Evolutionary conservation across 768 basidiomycete genomes (phyloP).

Genomic region (Termitomyces heimii): DNA sequence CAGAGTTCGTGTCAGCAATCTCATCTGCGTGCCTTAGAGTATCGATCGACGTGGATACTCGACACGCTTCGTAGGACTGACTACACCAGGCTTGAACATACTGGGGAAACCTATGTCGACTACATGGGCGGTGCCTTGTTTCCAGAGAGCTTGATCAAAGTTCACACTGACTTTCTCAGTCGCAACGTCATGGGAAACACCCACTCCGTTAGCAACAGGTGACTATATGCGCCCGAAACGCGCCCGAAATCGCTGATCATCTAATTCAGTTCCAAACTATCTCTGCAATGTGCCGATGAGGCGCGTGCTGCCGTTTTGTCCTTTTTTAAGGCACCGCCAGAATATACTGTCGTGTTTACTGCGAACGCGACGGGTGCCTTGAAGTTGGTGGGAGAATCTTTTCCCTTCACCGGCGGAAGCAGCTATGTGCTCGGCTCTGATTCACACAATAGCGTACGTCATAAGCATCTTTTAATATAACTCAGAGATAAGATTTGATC

Average conservation of each 20-base stretch:
- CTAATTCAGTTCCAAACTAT: conserved; percentile 57
- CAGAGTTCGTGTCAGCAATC: background rate
- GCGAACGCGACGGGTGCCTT: conserved; percentile 75
- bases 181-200: conserved; percentile 73
- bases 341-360: conserved; percentile 80
- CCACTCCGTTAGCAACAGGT: conserved; percentile 81
- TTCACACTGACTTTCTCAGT: conserved; percentile 65
- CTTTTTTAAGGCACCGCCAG: conserved; percentile 71
- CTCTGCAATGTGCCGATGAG: conserved; percentile 57
- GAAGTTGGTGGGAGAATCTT: conserved; percentile 79
- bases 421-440: conserved; percentile 66
- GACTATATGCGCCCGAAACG: conserved; percentile 27
- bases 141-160: conserved; percentile 69
- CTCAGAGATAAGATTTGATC: conserved; percentile 2
- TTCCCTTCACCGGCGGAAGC: conserved; percentile 57
- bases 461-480: background rate
- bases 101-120: conserved; percentile 75
- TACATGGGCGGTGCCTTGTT: conserved; percentile 84
- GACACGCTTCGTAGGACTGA: conserved; percentile 63
- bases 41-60: conserved; percentile 62
- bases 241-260: conserved; percentile 4
- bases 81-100: conserved; percentile 50
- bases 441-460: conserved; percentile 72
- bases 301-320: conserved; percentile 69
- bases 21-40: conserved; percentile 34